Evolutionary conservation across 192 early-diverging fungal species (phyloP).

Genomic region (Oehlia diaphana): DNA sequence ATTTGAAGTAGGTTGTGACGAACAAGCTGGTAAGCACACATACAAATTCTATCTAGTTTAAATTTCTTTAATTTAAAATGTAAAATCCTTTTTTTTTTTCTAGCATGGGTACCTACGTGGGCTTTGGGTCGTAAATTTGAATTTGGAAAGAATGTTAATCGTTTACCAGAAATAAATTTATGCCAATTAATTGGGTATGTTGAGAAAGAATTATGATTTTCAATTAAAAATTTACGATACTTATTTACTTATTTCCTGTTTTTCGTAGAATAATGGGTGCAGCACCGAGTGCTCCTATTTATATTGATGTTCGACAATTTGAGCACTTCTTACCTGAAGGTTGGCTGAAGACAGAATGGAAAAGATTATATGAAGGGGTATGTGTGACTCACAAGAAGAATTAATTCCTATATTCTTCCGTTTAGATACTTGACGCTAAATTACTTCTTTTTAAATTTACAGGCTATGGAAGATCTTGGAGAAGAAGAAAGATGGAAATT

Average conservation of each 20-base stretch:
- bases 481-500: conserved; percentile 9
- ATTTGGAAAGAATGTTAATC: conserved; percentile 58
- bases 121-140: conserved; percentile 74
- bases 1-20: conserved; percentile 77
- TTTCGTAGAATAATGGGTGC: conserved; percentile 43
- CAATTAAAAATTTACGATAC: background rate
- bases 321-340: conserved; percentile 31
- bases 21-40: conserved; percentile 52
- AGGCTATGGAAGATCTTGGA: conserved; percentile 17
- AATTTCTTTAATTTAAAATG: too few species aligned
- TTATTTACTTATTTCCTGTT: background rate
- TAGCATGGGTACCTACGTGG: conserved; percentile 78
- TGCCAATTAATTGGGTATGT: conserved; percentile 63
- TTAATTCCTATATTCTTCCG: background rate
- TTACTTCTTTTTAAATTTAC: background rate
- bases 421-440: background rate
- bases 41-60: background rate
- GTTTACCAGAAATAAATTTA: conserved; percentile 66
- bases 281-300: conserved; percentile 54
- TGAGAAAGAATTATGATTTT: background rate
- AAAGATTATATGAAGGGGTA: background rate
- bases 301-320: conserved; percentile 50
- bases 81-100: background rate
- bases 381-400: background rate
- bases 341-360: conserved; percentile 1